phyloP scores from a whole-genome alignment of 2,329 filamentous ascomycete species.

The Penicillium sp. region DNA sequence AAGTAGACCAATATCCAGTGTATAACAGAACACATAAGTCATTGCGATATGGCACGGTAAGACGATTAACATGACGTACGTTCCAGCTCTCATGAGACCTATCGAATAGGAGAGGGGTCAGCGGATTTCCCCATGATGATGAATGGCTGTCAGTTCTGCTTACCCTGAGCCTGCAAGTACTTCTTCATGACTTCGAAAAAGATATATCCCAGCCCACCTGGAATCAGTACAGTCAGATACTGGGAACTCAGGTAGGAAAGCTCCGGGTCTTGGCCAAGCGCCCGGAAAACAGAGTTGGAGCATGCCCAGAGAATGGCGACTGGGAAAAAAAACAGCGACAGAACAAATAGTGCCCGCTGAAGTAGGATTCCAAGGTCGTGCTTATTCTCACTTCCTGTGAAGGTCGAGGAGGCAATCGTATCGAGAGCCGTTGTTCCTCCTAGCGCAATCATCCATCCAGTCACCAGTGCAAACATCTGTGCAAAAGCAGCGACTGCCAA shows the following conservation, averaged over 20 bases:
- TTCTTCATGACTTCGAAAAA: conserved; percentile 79
- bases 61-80: conserved; percentile 61
- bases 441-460: conserved; percentile 81
- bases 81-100: conserved; percentile 59
- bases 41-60: conserved; percentile 60
- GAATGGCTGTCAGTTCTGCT: not conserved
- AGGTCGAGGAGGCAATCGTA: conserved; percentile 78
- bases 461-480: conserved; percentile 92
- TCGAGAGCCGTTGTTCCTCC: conserved; percentile 85
- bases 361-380: conserved; percentile 76
- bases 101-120: not conserved
- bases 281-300: conserved; percentile 61
- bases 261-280: conserved; percentile 74
- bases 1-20: conserved; percentile 67
- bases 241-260: conserved; percentile 71
- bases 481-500: conserved; percentile 81
- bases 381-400: conserved; percentile 77
- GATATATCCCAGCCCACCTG: conserved; percentile 80
- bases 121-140: not conserved
- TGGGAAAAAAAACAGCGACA: not conserved
- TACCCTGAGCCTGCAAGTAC: conserved; percentile 58
- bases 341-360: conserved; percentile 30
- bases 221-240: conserved; percentile 72
- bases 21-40: conserved; percentile 71
- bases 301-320: not conserved